A percentile compares a stretch with the other conserved stretches of the same genome.
phyloP scores from a whole-genome alignment of 345 rosid species.

The Turnera subulata region DNA sequence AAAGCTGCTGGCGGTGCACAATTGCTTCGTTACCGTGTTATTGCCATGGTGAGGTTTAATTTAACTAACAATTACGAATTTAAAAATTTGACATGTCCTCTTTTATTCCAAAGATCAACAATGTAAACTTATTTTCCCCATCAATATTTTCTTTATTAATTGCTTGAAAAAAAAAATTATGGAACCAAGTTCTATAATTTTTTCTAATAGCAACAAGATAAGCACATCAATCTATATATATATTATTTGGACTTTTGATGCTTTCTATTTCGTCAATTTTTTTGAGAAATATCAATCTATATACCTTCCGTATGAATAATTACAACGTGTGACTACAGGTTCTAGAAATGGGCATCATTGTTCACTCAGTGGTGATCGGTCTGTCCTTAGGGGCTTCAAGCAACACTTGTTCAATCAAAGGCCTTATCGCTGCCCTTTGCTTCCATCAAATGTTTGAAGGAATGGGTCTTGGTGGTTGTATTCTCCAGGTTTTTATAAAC shows the following conservation, averaged over 20 bases:
- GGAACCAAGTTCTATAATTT: background rate
- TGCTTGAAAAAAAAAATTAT: background rate
- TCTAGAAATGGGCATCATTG: slow-evolving; percentile 87
- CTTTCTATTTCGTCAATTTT: too few relatives aligned
- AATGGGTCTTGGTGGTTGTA: slow-evolving; percentile 88
- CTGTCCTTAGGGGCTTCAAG: slow-evolving; percentile 80
- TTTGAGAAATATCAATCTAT: too few relatives aligned
- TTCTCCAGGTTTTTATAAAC: slow-evolving; percentile 48
- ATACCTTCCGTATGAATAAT: too few relatives aligned
- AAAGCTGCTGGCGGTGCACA: slow-evolving; percentile 16
- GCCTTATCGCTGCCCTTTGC: slow-evolving; percentile 72
- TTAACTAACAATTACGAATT: too few relatives aligned
- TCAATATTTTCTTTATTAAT: too few relatives aligned
- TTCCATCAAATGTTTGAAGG: slow-evolving; percentile 98
- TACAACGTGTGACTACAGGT: slow-evolving; percentile 51
- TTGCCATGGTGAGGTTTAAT: slow-evolving; percentile 53
- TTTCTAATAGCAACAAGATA: background rate
- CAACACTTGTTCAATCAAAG: slow-evolving; percentile 81
- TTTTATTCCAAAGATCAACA: too few relatives aligned
- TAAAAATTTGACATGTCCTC: too few relatives aligned
- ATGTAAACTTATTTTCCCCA: too few relatives aligned
- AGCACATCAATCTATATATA: too few relatives aligned
- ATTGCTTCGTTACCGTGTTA: slow-evolving; percentile 53
- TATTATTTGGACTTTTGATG: too few relatives aligned
- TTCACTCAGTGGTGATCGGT: slow-evolving; percentile 88